Conservation (phyloP, 495 filamentous ascomycete species). For the Bombardia bombarda region DNA sequence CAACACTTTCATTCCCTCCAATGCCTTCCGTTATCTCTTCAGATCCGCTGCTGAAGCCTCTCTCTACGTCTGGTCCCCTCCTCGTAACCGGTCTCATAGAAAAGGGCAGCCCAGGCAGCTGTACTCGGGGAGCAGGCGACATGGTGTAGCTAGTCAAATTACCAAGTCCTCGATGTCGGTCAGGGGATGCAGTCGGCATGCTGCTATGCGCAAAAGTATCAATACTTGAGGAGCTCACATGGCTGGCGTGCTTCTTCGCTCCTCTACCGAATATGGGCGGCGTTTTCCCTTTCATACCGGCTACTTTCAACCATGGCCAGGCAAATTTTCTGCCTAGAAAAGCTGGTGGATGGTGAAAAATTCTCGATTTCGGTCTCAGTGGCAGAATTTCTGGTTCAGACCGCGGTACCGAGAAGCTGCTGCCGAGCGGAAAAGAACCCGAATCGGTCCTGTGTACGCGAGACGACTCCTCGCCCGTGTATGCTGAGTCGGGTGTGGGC, state of each 20-base stretch:
- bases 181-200: too few relatives aligned
- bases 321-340: slow-evolving; percentile 8
- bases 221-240: slow-evolving; percentile 7
- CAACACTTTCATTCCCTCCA: too few relatives aligned
- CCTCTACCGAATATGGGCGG: slow-evolving; percentile 1
- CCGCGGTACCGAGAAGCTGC: neutral
- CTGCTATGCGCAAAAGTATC: neutral
- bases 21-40: too few relatives aligned
- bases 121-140: too few relatives aligned
- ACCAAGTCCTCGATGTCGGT: too few relatives aligned
- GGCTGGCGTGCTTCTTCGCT: slow-evolving; percentile 4
- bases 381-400: slow-evolving; percentile 1
- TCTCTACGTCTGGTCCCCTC: slow-evolving; percentile 1
- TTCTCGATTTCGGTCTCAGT: slow-evolving; percentile 5
- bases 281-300: neutral
- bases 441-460: neutral
- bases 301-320: slow-evolving; percentile 18
- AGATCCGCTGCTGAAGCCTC: neutral
- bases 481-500: slow-evolving; percentile 23
- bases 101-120: neutral
- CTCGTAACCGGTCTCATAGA: slow-evolving; percentile 9
- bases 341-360: slow-evolving; percentile 6
- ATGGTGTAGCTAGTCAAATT: too few relatives aligned
- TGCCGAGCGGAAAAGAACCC: slow-evolving; percentile 1
- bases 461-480: slow-evolving; percentile 7